phyloP scores from a whole-genome alignment of 305 asterid species.

The Fraxinus velutina region DNA sequence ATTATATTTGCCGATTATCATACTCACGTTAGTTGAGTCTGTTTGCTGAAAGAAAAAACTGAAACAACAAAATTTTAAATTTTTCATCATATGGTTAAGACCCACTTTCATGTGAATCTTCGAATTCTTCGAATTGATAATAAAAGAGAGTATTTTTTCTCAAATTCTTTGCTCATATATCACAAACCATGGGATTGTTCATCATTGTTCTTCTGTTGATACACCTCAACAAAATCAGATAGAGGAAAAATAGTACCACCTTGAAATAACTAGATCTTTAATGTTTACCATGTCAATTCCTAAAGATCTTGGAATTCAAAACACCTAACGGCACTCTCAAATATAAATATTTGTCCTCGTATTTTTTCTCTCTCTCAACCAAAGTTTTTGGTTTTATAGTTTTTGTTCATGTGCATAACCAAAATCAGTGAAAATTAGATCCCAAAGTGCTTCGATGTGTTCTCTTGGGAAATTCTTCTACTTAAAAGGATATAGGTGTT shows the following conservation, averaged over 20 bases:
- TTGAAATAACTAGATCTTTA: background rate
- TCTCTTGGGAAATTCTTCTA: background rate
- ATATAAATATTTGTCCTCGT: background rate
- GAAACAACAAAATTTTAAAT: background rate
- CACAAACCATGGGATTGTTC: background rate
- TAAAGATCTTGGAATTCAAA: background rate
- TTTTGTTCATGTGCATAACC: background rate
- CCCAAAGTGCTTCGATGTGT: background rate
- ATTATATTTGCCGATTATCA: background rate
- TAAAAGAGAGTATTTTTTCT: background rate
- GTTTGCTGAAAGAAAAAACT: background rate
- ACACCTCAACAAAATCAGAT: background rate
- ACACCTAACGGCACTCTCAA: background rate
- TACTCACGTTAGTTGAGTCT: background rate
- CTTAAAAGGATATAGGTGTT: background rate
- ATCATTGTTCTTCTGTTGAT: background rate
- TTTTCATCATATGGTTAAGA: background rate
- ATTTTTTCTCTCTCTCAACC: background rate
- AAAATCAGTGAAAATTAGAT: background rate
- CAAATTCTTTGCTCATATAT: background rate
- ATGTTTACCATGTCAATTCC: background rate
- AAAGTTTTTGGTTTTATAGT: background rate
- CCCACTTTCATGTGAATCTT: background rate
- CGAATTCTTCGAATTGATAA: background rate
- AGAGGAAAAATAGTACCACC: background rate